phyloP scores from a whole-genome alignment of 1,284 basidiomycete species.

The Moniliella sp. region DNA sequence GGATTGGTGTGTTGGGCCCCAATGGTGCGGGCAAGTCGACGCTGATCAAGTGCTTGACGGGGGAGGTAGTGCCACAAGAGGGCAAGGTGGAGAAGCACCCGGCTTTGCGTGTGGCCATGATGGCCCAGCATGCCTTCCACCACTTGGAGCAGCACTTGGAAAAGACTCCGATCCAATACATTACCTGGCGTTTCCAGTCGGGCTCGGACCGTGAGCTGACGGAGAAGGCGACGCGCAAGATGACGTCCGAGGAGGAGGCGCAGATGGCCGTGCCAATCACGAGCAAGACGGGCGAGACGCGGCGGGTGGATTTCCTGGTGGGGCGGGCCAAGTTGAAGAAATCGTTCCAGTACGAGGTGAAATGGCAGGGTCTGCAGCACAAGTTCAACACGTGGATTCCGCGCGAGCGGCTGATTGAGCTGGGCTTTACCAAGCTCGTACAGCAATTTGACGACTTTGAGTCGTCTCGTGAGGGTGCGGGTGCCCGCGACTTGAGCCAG shows the following conservation, averaged over 20 bases:
- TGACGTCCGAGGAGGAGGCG: conserved; percentile 67
- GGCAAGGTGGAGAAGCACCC: conserved; percentile 91
- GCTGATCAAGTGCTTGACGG: conserved; percentile 86
- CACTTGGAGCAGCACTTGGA: conserved; percentile 32
- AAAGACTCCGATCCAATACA: conserved; percentile 30
- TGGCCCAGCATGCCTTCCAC: conserved; percentile 62
- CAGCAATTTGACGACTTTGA: conserved; percentile 94
- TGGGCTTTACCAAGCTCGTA: conserved; percentile 74
- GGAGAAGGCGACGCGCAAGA: conserved; percentile 65
- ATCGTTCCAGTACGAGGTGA: conserved; percentile 73
- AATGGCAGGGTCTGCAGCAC: conserved; percentile 82
- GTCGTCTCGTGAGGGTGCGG: conserved; percentile 46
- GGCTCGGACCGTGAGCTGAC: conserved; percentile 87
- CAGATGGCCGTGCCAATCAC: conserved; percentile 69
- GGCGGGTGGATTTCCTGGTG: conserved; percentile 71
- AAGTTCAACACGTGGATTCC: conserved; percentile 81
- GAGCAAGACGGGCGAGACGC: conserved; percentile 70
- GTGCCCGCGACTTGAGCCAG: conserved; percentile 46
- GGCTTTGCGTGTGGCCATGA: conserved; percentile 79
- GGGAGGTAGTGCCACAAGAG: conserved; percentile 77
- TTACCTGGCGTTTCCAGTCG: conserved; percentile 94
- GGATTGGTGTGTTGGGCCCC: conserved; percentile 35
- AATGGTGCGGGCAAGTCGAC: conserved; percentile 45
- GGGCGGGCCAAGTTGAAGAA: conserved; percentile 96
- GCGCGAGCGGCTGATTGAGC: conserved; percentile 63